Evolutionary conservation across 805 yeast genomes (phyloP).

Genomic region (Ogataea chonburiensis): DNA sequence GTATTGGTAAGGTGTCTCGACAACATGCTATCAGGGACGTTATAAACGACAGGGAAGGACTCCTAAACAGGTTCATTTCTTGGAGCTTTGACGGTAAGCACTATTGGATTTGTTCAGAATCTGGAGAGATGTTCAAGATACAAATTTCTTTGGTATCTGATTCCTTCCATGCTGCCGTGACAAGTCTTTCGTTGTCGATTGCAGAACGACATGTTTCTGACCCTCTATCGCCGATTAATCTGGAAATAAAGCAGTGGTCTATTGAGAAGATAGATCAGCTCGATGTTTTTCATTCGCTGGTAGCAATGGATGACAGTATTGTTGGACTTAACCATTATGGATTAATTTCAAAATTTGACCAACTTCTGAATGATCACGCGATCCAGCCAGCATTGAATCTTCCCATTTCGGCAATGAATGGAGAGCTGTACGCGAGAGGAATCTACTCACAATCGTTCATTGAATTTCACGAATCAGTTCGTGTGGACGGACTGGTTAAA

Average conservation of each 20-base stretch:
- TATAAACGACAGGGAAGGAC: conserved; percentile 15
- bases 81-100: conserved; percentile 4
- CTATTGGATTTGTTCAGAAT: conserved; percentile 9
- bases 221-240: conserved; percentile 3
- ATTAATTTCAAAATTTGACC: conserved; percentile 1
- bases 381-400: neutral
- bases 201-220: conserved; percentile 12
- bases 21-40: conserved; percentile 11
- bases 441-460: conserved; percentile 3
- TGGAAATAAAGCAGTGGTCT: conserved; percentile 13
- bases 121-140: conserved; percentile 10
- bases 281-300: conserved; percentile 5
- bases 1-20: conserved; percentile 2
- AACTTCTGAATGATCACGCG: neutral
- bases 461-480: neutral
- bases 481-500: conserved; percentile 7
- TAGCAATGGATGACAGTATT: neutral
- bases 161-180: conserved; percentile 7
- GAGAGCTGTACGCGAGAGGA: neutral
- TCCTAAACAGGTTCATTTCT: conserved; percentile 10
- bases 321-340: conserved; percentile 9
- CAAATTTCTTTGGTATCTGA: conserved; percentile 2
- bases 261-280: conserved; percentile 2
- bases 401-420: conserved; percentile 3
- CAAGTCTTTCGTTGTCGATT: conserved; percentile 9